Evolutionary conservation across 2,329 filamentous ascomycete genomes (phyloP).

Genomic region (Juglanconis juglandina): DNA sequence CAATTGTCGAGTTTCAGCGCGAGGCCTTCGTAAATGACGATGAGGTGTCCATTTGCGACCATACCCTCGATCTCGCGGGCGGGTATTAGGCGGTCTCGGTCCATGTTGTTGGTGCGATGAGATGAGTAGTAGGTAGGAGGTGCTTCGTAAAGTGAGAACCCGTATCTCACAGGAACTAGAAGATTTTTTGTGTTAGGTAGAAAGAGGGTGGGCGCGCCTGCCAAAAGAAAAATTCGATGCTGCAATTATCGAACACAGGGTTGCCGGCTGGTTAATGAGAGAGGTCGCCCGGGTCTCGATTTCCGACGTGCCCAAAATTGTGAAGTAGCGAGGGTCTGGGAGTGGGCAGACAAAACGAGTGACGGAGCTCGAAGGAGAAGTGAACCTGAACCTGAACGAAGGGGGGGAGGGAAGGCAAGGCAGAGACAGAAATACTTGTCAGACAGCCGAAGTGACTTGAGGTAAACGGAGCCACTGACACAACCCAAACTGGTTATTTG

Average conservation of each 20-base stretch:
- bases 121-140: not conserved
- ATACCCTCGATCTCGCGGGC: conserved; percentile 45
- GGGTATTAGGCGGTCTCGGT: conserved; percentile 41
- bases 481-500: too few species aligned
- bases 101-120: conserved; percentile 24
- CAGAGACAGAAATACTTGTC: too few species aligned
- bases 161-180: too few species aligned
- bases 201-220: not conserved
- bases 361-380: too few species aligned
- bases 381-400: too few species aligned
- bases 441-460: too few species aligned
- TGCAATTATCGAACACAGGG: not conserved
- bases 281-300: not conserved
- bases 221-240: not conserved
- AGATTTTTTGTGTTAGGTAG: too few species aligned
- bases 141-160: too few species aligned
- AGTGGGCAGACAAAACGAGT: too few species aligned
- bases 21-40: conserved; percentile 54
- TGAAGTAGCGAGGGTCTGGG: not conserved
- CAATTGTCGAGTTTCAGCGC: conserved; percentile 56
- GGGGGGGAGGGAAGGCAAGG: too few species aligned
- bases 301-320: not conserved
- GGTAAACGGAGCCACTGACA: too few species aligned
- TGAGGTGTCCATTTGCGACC: conserved; percentile 52
- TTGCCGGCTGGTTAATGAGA: not conserved